Evolutionary conservation across 164 flowering plant species (phyloP).

Genomic region (Liquidambar formosana): DNA sequence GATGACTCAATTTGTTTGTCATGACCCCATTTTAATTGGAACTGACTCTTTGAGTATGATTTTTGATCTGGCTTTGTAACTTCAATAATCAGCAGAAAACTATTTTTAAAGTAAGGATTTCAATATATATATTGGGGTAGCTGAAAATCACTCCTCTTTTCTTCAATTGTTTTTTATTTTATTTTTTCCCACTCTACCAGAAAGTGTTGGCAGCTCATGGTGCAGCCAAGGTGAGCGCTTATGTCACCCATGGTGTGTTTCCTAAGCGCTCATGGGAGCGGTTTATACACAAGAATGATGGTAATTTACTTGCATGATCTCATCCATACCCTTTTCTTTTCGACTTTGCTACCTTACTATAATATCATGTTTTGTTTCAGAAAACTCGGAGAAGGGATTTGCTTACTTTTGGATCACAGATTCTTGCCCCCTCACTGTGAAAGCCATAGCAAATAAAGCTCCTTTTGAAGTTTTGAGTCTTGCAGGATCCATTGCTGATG

Average conservation of each 20-base stretch:
- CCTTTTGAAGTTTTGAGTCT: slow-evolving; percentile 94
- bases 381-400: slow-evolving; percentile 55
- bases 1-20: too few relatives aligned
- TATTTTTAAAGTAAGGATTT: not conserved
- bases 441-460: slow-evolving; percentile 69
- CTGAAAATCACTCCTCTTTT: not conserved
- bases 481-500: slow-evolving; percentile 90
- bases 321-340: not conserved
- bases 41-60: too few relatives aligned
- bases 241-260: slow-evolving; percentile 83
- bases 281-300: slow-evolving; percentile 58
- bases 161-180: not conserved
- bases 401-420: slow-evolving; percentile 95
- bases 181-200: slow-evolving; percentile 27
- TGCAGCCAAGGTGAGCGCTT: slow-evolving; percentile 89
- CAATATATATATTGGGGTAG: not conserved
- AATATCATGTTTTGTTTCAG: slow-evolving; percentile 9
- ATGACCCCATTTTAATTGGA: too few relatives aligned
- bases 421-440: slow-evolving; percentile 89
- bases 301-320: slow-evolving; percentile 26
- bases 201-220: slow-evolving; percentile 92
- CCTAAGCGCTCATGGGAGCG: slow-evolving; percentile 87
- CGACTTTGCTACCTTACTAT: not conserved
- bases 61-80: too few relatives aligned
- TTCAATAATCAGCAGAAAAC: too few relatives aligned